Evolutionary conservation across 805 yeast genomes (phyloP).

Genomic region (Alloascoidea africana): DNA sequence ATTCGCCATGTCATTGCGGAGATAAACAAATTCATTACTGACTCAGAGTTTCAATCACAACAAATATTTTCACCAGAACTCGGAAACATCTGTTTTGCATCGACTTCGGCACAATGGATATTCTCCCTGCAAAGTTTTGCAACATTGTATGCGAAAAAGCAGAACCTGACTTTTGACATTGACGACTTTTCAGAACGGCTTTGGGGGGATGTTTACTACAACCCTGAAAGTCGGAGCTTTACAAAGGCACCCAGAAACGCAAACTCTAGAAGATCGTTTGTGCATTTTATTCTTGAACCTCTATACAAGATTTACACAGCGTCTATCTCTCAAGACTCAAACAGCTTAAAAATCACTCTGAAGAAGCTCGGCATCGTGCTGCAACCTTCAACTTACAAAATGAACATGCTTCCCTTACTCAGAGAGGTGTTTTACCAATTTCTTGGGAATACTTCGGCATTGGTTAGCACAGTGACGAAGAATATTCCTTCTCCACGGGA

Average conservation of each 20-base stretch:
- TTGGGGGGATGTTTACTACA: constrained; percentile 67
- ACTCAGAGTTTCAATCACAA: constrained; percentile 11
- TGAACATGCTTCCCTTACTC: constrained; percentile 47
- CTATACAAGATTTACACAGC: constrained; percentile 59
- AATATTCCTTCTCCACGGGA: constrained; percentile 23
- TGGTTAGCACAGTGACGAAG: constrained; percentile 33
- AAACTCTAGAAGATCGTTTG: constrained; percentile 29
- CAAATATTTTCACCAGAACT: constrained; percentile 37
- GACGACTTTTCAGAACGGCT: constrained; percentile 34
- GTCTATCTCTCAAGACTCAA: constrained; percentile 36
- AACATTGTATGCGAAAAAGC: constrained; percentile 23
- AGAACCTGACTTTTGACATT: constrained; percentile 17
- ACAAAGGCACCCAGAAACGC: constrained; percentile 15
- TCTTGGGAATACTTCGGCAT: constrained; percentile 35
- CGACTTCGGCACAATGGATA: constrained; percentile 42
- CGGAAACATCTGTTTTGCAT: constrained; percentile 63
- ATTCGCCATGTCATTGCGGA: constrained; percentile 43
- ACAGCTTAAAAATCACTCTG: constrained; percentile 27
- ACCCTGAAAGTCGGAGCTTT: constrained; percentile 28
- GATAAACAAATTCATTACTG: constrained; percentile 39
- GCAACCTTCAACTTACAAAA: constrained; percentile 13
- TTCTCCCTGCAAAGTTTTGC: constrained; percentile 62
- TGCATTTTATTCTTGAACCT: constrained; percentile 58
- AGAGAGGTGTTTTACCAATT: constrained; percentile 35
- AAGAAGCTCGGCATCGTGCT: constrained; percentile 30